Evolutionary conservation across 2,329 filamentous ascomycete species (phyloP), one percentile per base, ranked within the genome.

Genomic region (Xylaria sp.): DNA sequence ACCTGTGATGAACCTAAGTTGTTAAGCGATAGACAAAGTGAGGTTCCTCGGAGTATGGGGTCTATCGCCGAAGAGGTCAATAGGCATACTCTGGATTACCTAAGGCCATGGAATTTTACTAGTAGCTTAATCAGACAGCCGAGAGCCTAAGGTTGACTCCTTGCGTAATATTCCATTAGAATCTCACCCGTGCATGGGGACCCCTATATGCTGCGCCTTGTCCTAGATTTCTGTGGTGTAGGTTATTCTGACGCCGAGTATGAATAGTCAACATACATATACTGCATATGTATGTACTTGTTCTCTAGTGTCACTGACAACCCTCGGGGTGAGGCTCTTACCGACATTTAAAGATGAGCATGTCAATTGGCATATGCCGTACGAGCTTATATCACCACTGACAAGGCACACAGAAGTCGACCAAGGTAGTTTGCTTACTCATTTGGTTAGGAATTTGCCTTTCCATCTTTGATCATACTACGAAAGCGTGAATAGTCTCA

Each of bases 131-230:
- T 50, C 55, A 34, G 48, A 44, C 48, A 48, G 58, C 48, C 63
- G 48, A 44, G 39, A 48, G 58, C 48, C 63, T 25, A 20, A 41
- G 28, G 34, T 23, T 52, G 37, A 58, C 57, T 37, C 5, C 32
- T 34, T 34, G 32, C 9, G 32, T 34, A 34, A 5, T 34, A 39
- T 9, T 48, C 5, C 8, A 48, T 48, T 18, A 48, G 18, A 48
- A 20, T 20, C 46, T 48, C 48, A 25, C 2, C 51, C 32, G 55
- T 55, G 50, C 57, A 60, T 56, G 56, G 34, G 34, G 32, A 62
- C 65, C 65, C 59, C 52, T 57, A 66, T 67, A 51, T 57, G 52
- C 59, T 67, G 65, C 46, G 59, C 59, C 58, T 67, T 25, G 58
- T 58, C 34, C 52, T 58, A 46, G 34, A 51, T 39, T n/a, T 56